Conservation (phyloP, 148 eudicot genomes). For the Rhododendron henanense region DNA sequence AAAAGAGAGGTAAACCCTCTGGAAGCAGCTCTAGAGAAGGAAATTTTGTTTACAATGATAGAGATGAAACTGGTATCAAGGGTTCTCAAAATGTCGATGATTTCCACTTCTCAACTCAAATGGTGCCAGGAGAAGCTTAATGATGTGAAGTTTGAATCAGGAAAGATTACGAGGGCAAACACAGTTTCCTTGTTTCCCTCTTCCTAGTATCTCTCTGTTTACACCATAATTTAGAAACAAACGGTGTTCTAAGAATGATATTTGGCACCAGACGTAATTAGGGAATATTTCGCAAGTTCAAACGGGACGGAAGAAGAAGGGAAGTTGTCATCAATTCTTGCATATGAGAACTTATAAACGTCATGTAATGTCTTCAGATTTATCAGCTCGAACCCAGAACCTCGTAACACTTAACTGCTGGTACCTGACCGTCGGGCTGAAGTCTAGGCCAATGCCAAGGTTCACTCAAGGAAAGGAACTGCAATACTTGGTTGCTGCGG, state of each 20-base stretch:
- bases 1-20: conserved; percentile 12
- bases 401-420: neutral
- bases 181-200: conserved; percentile 18
- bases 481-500: neutral
- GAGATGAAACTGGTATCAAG: conserved; percentile 25
- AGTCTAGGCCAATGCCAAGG: neutral
- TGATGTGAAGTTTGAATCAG: conserved; percentile 17
- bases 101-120: conserved; percentile 28
- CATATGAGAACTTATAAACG: neutral
- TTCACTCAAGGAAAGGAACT: no score
- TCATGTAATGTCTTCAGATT: neutral
- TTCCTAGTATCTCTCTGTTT: neutral
- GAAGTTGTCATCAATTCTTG: neutral
- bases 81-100: conserved; percentile 28
- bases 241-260: neutral
- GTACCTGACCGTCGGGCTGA: neutral
- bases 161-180: conserved; percentile 11
- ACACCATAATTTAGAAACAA: no score
- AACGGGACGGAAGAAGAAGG: neutral
- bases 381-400: neutral
- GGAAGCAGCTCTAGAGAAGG: conserved; percentile 18
- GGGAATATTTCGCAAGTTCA: neutral
- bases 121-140: conserved; percentile 36
- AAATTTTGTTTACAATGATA: conserved; percentile 18
- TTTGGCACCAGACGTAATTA: neutral